Evolutionary conservation across 1,139 yeast species (phyloP).

Genomic region (Saccharomyces hybrid): DNA sequence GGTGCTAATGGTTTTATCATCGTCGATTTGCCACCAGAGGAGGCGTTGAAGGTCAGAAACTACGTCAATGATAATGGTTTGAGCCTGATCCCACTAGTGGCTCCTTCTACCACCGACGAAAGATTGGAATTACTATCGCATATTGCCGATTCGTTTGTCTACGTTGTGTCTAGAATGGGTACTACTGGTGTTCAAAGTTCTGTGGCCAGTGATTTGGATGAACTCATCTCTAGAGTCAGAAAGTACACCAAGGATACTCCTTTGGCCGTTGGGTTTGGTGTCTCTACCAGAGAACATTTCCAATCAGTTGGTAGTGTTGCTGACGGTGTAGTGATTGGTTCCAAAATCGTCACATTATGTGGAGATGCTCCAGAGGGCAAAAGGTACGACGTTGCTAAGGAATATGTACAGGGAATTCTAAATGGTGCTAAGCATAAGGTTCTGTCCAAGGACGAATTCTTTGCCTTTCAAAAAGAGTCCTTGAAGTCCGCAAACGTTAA

Average conservation of each 20-base stretch:
- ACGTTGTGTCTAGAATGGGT: constrained; percentile 96
- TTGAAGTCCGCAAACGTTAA: constrained; percentile 25
- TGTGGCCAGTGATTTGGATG: constrained; percentile 58
- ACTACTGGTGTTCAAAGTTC: constrained; percentile 78
- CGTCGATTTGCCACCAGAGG: constrained; percentile 97
- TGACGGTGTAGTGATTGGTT: constrained; percentile 94
- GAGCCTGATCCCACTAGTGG: constrained; percentile 86
- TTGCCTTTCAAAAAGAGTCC: constrained; percentile 22
- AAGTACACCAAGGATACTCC: constrained; percentile 69
- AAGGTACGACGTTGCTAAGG: constrained; percentile 51
- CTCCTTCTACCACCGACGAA: constrained; percentile 92
- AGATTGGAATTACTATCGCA: constrained; percentile 68
- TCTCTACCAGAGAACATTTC: constrained; percentile 87
- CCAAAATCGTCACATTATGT: constrained; percentile 65
- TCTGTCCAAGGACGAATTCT: constrained; percentile 26
- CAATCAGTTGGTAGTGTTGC: constrained; percentile 69
- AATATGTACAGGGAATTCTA: constrained; percentile 61
- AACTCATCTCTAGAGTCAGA: constrained; percentile 67
- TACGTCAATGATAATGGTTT: constrained; percentile 60
- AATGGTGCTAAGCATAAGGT: constrained; percentile 44
- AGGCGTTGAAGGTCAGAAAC: constrained; percentile 79
- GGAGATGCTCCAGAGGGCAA: constrained; percentile 55
- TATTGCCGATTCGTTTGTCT: constrained; percentile 90
- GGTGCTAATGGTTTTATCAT: constrained; percentile 95
- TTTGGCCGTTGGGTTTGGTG: constrained; percentile 95